Base-by-base conservation (phyloP, 2,329 filamentous ascomycete species). In the Daldinia eschscholtzii region DNA sequence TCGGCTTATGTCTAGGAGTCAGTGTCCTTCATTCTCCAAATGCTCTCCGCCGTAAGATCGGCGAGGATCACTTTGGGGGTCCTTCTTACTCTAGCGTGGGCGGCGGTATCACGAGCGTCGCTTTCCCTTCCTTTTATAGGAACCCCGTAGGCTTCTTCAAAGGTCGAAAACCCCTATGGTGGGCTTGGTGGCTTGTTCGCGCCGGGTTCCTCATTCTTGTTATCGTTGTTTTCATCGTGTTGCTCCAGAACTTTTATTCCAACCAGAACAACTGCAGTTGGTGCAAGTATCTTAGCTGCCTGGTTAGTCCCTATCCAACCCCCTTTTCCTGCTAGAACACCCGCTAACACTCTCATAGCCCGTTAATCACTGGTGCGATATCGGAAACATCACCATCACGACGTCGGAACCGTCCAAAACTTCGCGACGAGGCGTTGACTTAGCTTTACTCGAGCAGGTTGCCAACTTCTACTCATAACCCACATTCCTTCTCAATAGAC, bases 211-310 rank as follows among this genome's bases (percentile, higher is more conserved):
- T 99, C 58, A 87, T 97, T 6, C 87, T 90, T n/a, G 92, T 94
- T 37, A 84, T 97, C 39, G 87, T 97, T 44, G 91, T 91, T 1
- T 98, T 98, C 79, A 92, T 97, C 68, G 82, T 98, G 50, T 84
- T 99, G 60, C 80, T 98, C 67, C 90, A 94, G 78, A 96, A 98
- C 82, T 99, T 99, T 79, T 98, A 98, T 81, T 88, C 88, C 70
- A 90, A 91, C 79, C 87, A 88, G 66, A 89, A 89, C 56, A 90
- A 87, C 33, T 99, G 96, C 80, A 85, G 82, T 10, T 99, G 96
- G 96, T 99, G 96, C 85, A 96, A 97, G 83, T 96, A 97, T 77
- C 81, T 99, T 74, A 97, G 92, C 79, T 99, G 96, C 78, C 82
- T 99, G 82, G 93, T 96, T 84, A 88, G 93, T 91, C 65, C 23